Evolutionary conservation across 192 early-diverging fungal genomes (phyloP), one percentile per base, ranked within the genome.

Genomic region (Lobosporangium transversale): DNA sequence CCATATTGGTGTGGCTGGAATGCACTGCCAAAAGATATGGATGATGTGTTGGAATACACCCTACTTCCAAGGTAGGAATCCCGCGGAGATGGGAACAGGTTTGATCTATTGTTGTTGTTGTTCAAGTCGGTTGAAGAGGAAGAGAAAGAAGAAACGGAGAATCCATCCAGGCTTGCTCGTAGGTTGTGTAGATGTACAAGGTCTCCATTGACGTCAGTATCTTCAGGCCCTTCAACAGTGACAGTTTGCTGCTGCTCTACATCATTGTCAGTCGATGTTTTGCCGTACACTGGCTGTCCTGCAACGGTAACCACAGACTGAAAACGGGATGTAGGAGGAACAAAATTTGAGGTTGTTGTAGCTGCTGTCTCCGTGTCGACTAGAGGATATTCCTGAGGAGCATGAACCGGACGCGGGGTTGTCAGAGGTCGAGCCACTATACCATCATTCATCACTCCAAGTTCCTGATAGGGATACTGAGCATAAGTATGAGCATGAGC

Each of bases 371-470:
- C 37, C 37, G 30, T 29, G 11, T 26, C 44, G 36, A 24, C 6
- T 27, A 51, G 20, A 20, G 61, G 59, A 32, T 76, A 67, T 14
- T 67, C 57, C 20, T 76, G 70, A 14, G 70, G 63, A 21, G 30
- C 42, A 26, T 63, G 51, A 4, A 42, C 32, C 14, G 11, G 21
- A 20, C 55, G 58, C 14, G 29, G 26, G 2, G 17, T 17, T 3
- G 24, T 33, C 2, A 17, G 24, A 3, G 31, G 20, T 4, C 48
- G 30, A 11, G 32, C 24, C 1, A 27, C 51, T 36, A 23, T 36
- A 1, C 36, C 58, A n/a, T 70, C 59, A 14, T 59, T 50, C 37
- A 68, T 45, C 47, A 59, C 24, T 26, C 53, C 61, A 4, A 51
- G 31, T 33, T 36, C 61, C 11, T 7, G 26, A 35, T 49, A 36